Conservation (phyloP, 768 basidiomycete species). For the Lactifluus pinguis region DNA sequence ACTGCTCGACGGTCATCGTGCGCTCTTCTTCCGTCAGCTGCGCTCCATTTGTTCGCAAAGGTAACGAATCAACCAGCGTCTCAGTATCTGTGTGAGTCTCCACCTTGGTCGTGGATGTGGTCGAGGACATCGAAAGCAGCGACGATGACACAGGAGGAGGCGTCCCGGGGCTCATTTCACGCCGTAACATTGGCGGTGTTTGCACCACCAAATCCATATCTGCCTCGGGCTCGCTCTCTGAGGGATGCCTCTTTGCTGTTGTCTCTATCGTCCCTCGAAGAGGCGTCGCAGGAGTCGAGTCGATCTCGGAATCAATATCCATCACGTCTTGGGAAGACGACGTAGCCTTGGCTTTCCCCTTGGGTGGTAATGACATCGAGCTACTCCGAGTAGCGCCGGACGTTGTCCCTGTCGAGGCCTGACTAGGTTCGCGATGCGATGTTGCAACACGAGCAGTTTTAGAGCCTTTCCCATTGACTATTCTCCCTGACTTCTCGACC, state of each 20-base stretch:
- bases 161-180: not conserved
- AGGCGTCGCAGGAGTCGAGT: not conserved
- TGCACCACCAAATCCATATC: not conserved
- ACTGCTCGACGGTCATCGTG: constrained; percentile 75
- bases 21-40: constrained; percentile 56
- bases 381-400: not conserved
- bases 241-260: not conserved
- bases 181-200: not conserved
- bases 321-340: not conserved
- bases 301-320: constrained; percentile 1
- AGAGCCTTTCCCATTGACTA: not conserved
- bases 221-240: not conserved
- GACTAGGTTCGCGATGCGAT: not conserved
- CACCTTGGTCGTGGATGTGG: constrained; percentile 15
- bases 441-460: not conserved
- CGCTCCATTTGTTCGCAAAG: constrained; percentile 20
- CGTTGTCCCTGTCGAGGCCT: not conserved
- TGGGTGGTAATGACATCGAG: not conserved
- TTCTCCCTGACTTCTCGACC: not conserved
- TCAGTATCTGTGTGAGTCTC: constrained; percentile 10
- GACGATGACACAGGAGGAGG: constrained; percentile 17
- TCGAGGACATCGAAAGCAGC: constrained; percentile 11
- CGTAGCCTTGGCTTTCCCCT: not conserved
- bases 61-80: constrained; percentile 22
- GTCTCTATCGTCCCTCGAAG: not conserved